These are phyloP conservation scores for Phaeosphaeriaceae sp. DNA, from an alignment of 2,329 filamentous ascomycete species.

Conservation along the genomic window DNA sequence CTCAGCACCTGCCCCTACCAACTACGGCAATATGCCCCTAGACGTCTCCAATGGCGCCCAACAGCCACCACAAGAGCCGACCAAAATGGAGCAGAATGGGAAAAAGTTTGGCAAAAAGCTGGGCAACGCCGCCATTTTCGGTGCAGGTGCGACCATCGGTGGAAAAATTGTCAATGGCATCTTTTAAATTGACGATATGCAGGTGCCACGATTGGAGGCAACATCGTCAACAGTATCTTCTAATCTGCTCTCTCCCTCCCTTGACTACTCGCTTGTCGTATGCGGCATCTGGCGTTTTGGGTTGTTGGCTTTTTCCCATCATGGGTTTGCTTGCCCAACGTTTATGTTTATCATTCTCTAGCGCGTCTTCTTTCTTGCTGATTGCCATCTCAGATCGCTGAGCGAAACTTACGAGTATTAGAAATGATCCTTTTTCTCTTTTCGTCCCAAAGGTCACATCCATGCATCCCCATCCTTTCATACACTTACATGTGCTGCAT, in stretches of 20 bases:
- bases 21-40: constrained; percentile 75
- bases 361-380: neutral
- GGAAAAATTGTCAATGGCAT: constrained; percentile 90
- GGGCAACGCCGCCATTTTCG: constrained; percentile 85
- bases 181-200: constrained; percentile 69
- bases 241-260: constrained; percentile 13
- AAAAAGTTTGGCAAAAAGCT: constrained; percentile 98
- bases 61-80: constrained; percentile 53
- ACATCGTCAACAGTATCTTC: constrained; percentile 67
- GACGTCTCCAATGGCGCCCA: constrained; percentile 69
- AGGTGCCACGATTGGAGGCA: constrained; percentile 86
- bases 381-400: neutral
- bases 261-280: too few species aligned
- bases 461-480: too few species aligned
- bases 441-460: neutral
- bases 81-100: constrained; percentile 75
- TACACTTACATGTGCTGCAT: too few species aligned
- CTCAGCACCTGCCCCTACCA: constrained; percentile 57
- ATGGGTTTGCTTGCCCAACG: neutral
- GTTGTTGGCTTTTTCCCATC: neutral
- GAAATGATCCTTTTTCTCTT: neutral
- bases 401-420: neutral
- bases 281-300: neutral
- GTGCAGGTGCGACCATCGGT: constrained; percentile 89
- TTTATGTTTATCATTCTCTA: neutral